Percentiles rank a stretch among this genome's conserved stretches.
Evolutionary conservation across 2,329 filamentous ascomycete genomes (phyloP).

Genomic region (Pseudocercospora ulei): DNA sequence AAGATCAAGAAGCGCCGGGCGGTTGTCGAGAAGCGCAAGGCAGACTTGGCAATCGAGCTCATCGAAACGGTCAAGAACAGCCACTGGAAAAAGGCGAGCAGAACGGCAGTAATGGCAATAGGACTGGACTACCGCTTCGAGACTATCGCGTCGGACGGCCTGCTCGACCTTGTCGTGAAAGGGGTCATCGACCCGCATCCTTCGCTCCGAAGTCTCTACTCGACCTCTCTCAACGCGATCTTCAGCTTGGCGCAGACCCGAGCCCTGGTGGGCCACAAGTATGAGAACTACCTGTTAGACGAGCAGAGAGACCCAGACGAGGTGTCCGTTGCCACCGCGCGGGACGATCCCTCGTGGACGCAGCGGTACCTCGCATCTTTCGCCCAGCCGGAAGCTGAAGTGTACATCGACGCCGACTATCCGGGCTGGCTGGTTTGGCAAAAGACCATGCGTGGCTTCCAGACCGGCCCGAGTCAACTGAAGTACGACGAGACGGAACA

Average conservation of each 20-base stretch:
- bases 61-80: conserved; percentile 65
- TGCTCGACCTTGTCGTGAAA: conserved; percentile 70
- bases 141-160: conserved; percentile 66
- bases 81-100: conserved; percentile 92
- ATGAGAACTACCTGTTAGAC: conserved; percentile 74
- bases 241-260: conserved; percentile 84
- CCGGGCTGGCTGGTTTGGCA: conserved; percentile 96
- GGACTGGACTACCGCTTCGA: conserved; percentile 90
- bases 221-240: conserved; percentile 62
- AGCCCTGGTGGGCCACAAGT: conserved; percentile 74
- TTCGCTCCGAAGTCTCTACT: conserved; percentile 68
- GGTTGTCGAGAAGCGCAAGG: conserved; percentile 75
- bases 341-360: conserved; percentile 71
- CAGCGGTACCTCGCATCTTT: conserved; percentile 68
- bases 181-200: conserved; percentile 89
- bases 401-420: conserved; percentile 84
- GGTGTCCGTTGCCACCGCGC: conserved; percentile 60
- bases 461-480: conserved; percentile 59
- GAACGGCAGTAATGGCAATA: conserved; percentile 81
- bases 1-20: conserved; percentile 65
- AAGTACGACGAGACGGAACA: conserved; percentile 74
- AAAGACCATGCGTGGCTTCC: conserved; percentile 71
- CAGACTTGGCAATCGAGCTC: conserved; percentile 68
- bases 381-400: conserved; percentile 65
- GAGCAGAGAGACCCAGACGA: conserved; percentile 69